These are phyloP conservation scores for Boeremia exigua DNA, from an alignment of 2,329 filamentous ascomycete genomes.

Conservation along the genomic window DNA sequence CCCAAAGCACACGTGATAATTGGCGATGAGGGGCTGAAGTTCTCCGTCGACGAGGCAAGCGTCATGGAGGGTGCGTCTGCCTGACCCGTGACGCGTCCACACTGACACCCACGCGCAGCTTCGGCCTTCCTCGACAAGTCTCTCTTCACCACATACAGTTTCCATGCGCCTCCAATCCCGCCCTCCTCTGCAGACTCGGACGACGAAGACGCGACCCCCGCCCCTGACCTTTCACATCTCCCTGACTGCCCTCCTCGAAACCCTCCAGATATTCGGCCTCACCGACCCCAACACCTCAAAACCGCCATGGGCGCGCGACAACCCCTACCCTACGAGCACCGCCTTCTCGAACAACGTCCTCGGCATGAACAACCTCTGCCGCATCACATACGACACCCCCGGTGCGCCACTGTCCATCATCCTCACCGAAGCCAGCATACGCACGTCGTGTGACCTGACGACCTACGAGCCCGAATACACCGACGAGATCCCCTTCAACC, in stretches of 20 bases:
- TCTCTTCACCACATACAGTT: conserved; percentile 85
- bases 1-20: conserved; percentile 74
- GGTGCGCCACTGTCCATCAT: conserved; percentile 84
- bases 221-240: conserved; percentile 80
- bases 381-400: conserved; percentile 74
- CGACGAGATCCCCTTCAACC: conserved; percentile 89
- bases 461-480: conserved; percentile 73
- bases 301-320: conserved; percentile 50
- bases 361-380: conserved; percentile 84
- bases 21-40: conserved; percentile 81
- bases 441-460: conserved; percentile 77
- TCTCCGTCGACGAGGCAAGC: conserved; percentile 85
- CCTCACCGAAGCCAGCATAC: conserved; percentile 81
- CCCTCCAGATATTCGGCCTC: conserved; percentile 91
- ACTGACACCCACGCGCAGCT: conserved; percentile 51
- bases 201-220: conserved; percentile 49
- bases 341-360: conserved; percentile 85
- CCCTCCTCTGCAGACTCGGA: conserved; percentile 40
- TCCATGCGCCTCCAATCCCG: conserved; percentile 60
- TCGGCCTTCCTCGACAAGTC: conserved; percentile 85
- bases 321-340: conserved; percentile 62
- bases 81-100: conserved; percentile 1
- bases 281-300: conserved; percentile 51
- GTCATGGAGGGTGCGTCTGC: conserved; percentile 79
- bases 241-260: conserved; percentile 85